These are phyloP conservation scores for Boletus vermiculosoides DNA, from an alignment of 768 basidiomycete species.

Conservation along the genomic window DNA sequence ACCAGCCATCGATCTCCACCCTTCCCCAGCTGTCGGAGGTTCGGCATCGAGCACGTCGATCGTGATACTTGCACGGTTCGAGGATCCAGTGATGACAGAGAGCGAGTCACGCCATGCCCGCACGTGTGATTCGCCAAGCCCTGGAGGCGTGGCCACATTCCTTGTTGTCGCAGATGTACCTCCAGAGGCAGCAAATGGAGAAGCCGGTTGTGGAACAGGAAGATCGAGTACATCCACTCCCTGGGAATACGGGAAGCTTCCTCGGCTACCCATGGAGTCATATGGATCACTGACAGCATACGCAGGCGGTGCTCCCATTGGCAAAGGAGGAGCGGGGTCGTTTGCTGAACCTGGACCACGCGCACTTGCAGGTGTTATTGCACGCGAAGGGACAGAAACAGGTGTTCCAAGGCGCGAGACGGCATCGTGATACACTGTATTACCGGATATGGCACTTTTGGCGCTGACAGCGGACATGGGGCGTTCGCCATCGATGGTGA, in stretches of 20 bases:
- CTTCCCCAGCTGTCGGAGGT: constrained; percentile 58
- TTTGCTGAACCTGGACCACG: constrained; percentile 17
- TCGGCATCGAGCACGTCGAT: constrained; percentile 69
- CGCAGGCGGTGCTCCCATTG: constrained; percentile 30
- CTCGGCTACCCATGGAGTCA: constrained; percentile 24
- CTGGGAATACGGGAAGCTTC: constrained; percentile 27
- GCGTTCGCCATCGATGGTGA: constrained; percentile 42
- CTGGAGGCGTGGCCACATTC: constrained; percentile 34
- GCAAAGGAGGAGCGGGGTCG: constrained; percentile 17
- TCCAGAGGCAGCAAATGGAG: constrained; percentile 47
- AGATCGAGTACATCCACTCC: constrained; percentile 51
- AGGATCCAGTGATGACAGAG: constrained; percentile 33
- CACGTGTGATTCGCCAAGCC: constrained; percentile 34
- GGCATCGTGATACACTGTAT: constrained; percentile 65
- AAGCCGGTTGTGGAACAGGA: constrained; percentile 56
- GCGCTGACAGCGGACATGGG: constrained; percentile 60
- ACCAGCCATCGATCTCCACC: constrained; percentile 56
- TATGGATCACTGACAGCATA: constrained; percentile 33
- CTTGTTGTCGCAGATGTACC: constrained; percentile 27
- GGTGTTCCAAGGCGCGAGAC: constrained; percentile 46
- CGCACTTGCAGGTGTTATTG: constrained; percentile 43
- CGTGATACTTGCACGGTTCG: constrained; percentile 35
- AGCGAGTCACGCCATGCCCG: constrained; percentile 37
- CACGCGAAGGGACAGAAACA: constrained; percentile 40
- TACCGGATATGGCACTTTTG: constrained; percentile 51